Evolutionary conservation across 306 rosid species (phyloP).

Genomic region (Quercus dentata): DNA sequence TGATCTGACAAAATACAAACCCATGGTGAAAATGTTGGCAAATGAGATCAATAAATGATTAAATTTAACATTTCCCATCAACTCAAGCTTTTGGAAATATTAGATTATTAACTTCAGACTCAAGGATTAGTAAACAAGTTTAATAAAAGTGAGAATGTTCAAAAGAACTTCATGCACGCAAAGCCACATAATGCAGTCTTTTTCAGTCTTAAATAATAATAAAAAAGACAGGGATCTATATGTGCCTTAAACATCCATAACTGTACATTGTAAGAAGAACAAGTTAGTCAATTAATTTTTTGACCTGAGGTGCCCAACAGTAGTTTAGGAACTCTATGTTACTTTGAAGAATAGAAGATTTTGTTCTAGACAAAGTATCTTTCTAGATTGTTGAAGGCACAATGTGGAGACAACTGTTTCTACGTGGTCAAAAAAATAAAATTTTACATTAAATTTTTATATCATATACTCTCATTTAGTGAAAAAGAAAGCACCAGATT

Average conservation of each 20-base stretch:
- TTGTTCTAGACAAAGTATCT: background rate
- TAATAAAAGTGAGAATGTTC: background rate
- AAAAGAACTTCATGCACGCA: background rate
- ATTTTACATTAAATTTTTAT: background rate
- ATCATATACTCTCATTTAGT: background rate
- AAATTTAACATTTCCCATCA: background rate
- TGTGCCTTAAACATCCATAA: background rate
- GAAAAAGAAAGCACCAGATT: background rate
- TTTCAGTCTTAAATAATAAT: background rate
- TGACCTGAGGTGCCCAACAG: background rate
- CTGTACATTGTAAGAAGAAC: background rate
- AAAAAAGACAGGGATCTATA: background rate
- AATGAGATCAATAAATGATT: slow-evolving; percentile 1
- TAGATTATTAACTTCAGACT: background rate
- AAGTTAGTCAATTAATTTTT: background rate
- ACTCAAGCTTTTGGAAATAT: background rate
- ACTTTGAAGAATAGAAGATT: background rate
- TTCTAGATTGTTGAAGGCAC: background rate
- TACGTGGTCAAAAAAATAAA: background rate
- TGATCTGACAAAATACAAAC: slow-evolving; percentile 54
- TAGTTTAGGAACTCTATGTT: background rate
- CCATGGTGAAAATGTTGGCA: slow-evolving; percentile 19
- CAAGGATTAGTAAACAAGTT: slow-evolving; percentile 3
- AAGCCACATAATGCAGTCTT: background rate
- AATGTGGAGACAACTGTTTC: background rate